Evolutionary conservation across 1,139 yeast genomes (phyloP).

Genomic region (Candida albicans): DNA sequence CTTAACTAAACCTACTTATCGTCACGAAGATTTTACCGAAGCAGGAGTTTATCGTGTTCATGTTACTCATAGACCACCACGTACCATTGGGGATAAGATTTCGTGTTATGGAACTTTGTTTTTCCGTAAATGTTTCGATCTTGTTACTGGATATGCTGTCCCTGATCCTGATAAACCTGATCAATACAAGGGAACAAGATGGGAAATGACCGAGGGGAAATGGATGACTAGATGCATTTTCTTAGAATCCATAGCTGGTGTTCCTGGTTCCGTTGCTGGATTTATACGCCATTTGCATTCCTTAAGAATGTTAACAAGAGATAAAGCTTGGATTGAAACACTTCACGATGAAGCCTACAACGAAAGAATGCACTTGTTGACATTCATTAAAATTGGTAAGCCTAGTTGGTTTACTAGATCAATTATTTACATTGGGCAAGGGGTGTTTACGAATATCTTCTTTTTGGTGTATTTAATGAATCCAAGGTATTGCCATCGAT

Average conservation of each 20-base stretch:
- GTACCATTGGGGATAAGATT: constrained; percentile 48
- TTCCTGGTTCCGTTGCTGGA: constrained; percentile 78
- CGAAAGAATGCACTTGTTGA: constrained; percentile 74
- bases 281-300: constrained; percentile 67
- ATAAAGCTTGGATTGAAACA: constrained; percentile 77
- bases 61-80: constrained; percentile 56
- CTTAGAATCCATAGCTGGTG: constrained; percentile 74
- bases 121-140: constrained; percentile 55
- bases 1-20: constrained; percentile 51
- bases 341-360: constrained; percentile 75
- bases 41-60: constrained; percentile 49
- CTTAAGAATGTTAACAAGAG: constrained; percentile 59
- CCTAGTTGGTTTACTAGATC: constrained; percentile 62
- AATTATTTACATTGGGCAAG: constrained; percentile 66
- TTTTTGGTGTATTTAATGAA: constrained; percentile 58
- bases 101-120: constrained; percentile 49
- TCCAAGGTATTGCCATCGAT: constrained; percentile 70
- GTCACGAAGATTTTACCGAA: constrained; percentile 52
- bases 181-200: constrained; percentile 47
- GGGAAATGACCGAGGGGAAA: constrained; percentile 58
- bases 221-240: constrained; percentile 72
- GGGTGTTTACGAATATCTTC: constrained; percentile 67
- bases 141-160: constrained; percentile 65
- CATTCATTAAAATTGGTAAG: constrained; percentile 64
- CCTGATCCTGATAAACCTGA: constrained; percentile 34